Evolutionary conservation across 805 yeast species (phyloP).

Genomic region (Saccharomycopsis fodiens): DNA sequence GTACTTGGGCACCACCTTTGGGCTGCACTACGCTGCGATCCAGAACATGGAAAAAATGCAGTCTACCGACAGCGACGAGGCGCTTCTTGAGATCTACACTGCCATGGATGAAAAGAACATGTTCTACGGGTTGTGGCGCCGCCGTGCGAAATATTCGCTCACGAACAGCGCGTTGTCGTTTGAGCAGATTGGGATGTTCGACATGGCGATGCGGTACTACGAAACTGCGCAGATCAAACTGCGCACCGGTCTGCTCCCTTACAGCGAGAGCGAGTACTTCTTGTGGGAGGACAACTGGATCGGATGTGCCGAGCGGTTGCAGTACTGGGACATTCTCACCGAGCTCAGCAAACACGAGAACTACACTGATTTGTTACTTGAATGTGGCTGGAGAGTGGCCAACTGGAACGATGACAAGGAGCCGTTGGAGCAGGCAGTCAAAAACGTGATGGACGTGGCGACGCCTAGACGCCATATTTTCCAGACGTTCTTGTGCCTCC

Average conservation of each 20-base stretch:
- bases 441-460: slow-evolving; percentile 96
- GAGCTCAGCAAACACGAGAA: slow-evolving; percentile 98
- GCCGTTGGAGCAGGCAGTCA: slow-evolving; percentile 87
- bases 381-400: slow-evolving; percentile 99
- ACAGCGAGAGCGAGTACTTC: slow-evolving; percentile 89
- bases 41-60: slow-evolving; percentile 68
- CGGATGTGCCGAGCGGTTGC: slow-evolving; percentile 90
- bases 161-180: slow-evolving; percentile 89
- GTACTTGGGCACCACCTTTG: slow-evolving; percentile 77
- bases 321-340: slow-evolving; percentile 96
- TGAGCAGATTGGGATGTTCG: slow-evolving; percentile 95
- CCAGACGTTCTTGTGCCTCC: slow-evolving; percentile 88
- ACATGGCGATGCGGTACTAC: slow-evolving; percentile 84
- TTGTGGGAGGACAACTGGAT: slow-evolving; percentile 99
- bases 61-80: slow-evolving; percentile 81
- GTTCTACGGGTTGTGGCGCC: slow-evolving; percentile 97
- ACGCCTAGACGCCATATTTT: slow-evolving; percentile 95
- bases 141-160: slow-evolving; percentile 89
- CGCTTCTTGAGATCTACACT: slow-evolving; percentile 82
- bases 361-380: slow-evolving; percentile 87
- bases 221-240: slow-evolving; percentile 97
- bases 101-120: slow-evolving; percentile 88
- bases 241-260: slow-evolving; percentile 89
- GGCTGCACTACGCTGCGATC: slow-evolving; percentile 88
- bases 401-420: slow-evolving; percentile 96